Base-by-base conservation (phyloP, 139 green algal species). In the Bryopsis sp. region DNA sequence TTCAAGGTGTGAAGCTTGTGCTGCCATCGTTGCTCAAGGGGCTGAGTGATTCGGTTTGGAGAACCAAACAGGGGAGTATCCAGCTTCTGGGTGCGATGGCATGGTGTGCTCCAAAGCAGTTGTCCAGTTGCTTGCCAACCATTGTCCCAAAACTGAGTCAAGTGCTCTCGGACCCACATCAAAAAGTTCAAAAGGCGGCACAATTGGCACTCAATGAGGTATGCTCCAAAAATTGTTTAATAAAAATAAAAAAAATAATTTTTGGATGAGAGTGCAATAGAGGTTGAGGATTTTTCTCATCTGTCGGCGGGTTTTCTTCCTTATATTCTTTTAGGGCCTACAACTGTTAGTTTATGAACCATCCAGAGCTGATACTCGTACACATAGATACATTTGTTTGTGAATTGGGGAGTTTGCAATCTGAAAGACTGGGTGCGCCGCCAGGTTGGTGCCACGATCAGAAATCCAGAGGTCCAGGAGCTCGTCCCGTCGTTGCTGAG, bases 61-160 rank as follows among this genome's bases (percentile, higher is more conserved):
- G 94, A 63, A 97, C 90, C 37, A 97, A 99, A 89, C 88, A 97
- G 76, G 94, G 92, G 73, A 88, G 78, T 70, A 88, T 90, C 50
- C 87, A 98, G 85, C 80, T 99, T 68, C 86, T 99, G 81, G 94
- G 92, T 39, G 81, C 94, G 32, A 99, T 98, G 93, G 89, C 94
- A 3, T 83, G 90, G 79, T 96, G 90, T 74, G 92, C 92, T 15
- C 94, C 94, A 72, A 91, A 91, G 74, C 94, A 98, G 85, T 86
- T 99, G 24, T 85, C 82, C 34, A 82, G 83, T 48, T 93, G 82
- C 75, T 80, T 99, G 76, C 94, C 94, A 37, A 87, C 82, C 37
- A 88, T 98, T 59, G 91, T 99, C 58, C 94, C 94, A 11, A 70
- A 80, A 24, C 82, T 99, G 68, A 81, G 70, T 3, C 64, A 78